A percentile compares a stretch with the other conserved stretches of the same genome.
phyloP scores from a whole-genome alignment of 441 rosid genomes.

The Jatropha podagrica region DNA sequence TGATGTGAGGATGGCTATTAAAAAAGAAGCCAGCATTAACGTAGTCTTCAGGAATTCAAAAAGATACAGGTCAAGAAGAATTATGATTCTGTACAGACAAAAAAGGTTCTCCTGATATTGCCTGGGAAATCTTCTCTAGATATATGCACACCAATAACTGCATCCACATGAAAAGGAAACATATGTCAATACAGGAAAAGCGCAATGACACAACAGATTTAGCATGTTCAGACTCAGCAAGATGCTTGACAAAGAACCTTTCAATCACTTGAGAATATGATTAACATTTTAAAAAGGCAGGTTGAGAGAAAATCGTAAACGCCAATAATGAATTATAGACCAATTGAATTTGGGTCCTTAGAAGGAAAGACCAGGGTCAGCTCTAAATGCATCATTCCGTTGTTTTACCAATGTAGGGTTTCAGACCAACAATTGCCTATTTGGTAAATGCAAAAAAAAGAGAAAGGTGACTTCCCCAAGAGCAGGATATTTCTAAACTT shows the following conservation, averaged over 20 bases:
- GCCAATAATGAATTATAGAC: no score
- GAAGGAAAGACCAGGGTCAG: no score
- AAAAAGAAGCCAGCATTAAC: conserved; percentile 34
- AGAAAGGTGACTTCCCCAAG: not conserved
- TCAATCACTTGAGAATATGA: no score
- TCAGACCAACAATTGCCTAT: not conserved
- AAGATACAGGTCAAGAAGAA: conserved; percentile 21
- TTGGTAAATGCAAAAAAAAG: not conserved
- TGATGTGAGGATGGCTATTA: conserved; percentile 34
- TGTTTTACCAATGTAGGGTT: not conserved
- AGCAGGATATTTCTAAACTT: not conserved
- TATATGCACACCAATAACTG: conserved; percentile 26
- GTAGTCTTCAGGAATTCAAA: conserved; percentile 22
- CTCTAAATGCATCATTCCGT: no score
- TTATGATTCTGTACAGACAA: conserved; percentile 29
- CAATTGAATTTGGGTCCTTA: no score
- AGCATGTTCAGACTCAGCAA: no score
- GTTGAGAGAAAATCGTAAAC: no score
- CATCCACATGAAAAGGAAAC: conserved; percentile 17
- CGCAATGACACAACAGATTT: no score
- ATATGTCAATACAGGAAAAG: not conserved
- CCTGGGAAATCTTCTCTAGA: conserved; percentile 16
- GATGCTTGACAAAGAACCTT: no score
- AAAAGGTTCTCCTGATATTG: conserved; percentile 16
- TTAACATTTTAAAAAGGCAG: no score